These are phyloP conservation scores for Phytophthora pistaciae DNA, from an alignment of 352 stramenopile genomes.

Conservation along the genomic window DNA sequence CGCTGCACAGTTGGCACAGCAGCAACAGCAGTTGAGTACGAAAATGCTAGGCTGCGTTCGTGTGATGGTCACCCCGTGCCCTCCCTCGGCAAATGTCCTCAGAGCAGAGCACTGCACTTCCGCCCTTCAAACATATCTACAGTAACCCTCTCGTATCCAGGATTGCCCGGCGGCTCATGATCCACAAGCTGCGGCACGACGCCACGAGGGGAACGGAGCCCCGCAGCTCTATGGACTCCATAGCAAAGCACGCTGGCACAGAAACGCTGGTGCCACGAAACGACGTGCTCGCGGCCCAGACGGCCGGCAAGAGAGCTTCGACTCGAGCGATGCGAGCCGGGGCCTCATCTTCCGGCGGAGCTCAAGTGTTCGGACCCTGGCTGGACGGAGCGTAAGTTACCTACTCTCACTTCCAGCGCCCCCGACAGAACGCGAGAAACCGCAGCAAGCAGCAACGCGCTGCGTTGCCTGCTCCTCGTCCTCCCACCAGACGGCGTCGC, in stretches of 20 bases:
- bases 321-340: slow-evolving; percentile 4
- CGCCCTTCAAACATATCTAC: slow-evolving; percentile 20
- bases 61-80: slow-evolving; percentile 22
- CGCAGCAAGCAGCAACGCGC: slow-evolving; percentile 6
- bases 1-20: slow-evolving; percentile 15
- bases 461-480: not conserved
- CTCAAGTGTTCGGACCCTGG: slow-evolving; percentile 18
- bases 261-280: slow-evolving; percentile 25
- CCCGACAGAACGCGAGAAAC: not conserved
- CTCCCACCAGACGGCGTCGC: slow-evolving; percentile 20
- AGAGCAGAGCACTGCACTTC: slow-evolving; percentile 5
- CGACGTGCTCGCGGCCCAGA: slow-evolving; percentile 28
- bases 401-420: slow-evolving; percentile 15
- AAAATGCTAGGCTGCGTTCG: slow-evolving; percentile 19
- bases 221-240: slow-evolving; percentile 25
- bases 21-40: slow-evolving; percentile 20
- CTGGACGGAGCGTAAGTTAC: slow-evolving; percentile 25
- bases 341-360: slow-evolving; percentile 5
- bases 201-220: slow-evolving; percentile 21
- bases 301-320: slow-evolving; percentile 23
- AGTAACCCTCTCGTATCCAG: slow-evolving; percentile 9
- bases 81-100: not conserved
- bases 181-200: slow-evolving; percentile 25
- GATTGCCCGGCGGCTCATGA: not conserved
- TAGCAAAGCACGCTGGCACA: slow-evolving; percentile 28